Percentiles rank a stretch among this genome's conserved stretches.
phyloP scores from a whole-genome alignment of 2,329 filamentous ascomycete species.

The Fusarium torulosum region DNA sequence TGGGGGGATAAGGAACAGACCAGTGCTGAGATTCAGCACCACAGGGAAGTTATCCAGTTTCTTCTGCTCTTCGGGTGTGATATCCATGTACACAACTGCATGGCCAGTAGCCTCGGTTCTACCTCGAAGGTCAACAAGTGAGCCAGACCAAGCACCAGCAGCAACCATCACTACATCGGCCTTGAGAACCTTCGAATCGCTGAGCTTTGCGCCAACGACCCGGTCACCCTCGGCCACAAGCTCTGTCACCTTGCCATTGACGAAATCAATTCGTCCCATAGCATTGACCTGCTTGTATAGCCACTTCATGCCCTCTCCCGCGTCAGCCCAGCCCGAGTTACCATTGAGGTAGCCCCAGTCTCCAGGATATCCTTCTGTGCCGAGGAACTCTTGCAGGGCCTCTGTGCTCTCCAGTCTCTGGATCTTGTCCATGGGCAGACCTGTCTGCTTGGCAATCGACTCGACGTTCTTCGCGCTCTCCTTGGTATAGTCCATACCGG shows the following conservation, averaged over 20 bases:
- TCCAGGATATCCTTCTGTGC: slow-evolving; percentile 66
- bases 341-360: slow-evolving; percentile 80
- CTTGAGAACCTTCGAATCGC: slow-evolving; percentile 54
- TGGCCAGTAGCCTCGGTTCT: slow-evolving; percentile 86
- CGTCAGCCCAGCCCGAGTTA: slow-evolving; percentile 84
- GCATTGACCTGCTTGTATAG: slow-evolving; percentile 66
- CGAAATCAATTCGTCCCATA: slow-evolving; percentile 67
- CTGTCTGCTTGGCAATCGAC: slow-evolving; percentile 58
- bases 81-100: slow-evolving; percentile 79
- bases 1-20: slow-evolving; percentile 82
- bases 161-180: slow-evolving; percentile 84
- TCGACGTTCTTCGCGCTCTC: slow-evolving; percentile 72
- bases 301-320: slow-evolving; percentile 76
- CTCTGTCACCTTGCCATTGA: slow-evolving; percentile 62
- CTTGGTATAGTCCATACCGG: slow-evolving; percentile 69
- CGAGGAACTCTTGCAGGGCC: slow-evolving; percentile 60
- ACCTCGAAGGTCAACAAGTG: slow-evolving; percentile 81
- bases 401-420: slow-evolving; percentile 59
- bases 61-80: slow-evolving; percentile 78
- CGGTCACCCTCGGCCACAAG: slow-evolving; percentile 56
- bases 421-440: slow-evolving; percentile 56
- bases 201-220: slow-evolving; percentile 66
- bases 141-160: slow-evolving; percentile 87
- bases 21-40: slow-evolving; percentile 76
- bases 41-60: slow-evolving; percentile 76